phyloP scores from a whole-genome alignment of 345 rosid species.

The Corchorus olitorius region DNA sequence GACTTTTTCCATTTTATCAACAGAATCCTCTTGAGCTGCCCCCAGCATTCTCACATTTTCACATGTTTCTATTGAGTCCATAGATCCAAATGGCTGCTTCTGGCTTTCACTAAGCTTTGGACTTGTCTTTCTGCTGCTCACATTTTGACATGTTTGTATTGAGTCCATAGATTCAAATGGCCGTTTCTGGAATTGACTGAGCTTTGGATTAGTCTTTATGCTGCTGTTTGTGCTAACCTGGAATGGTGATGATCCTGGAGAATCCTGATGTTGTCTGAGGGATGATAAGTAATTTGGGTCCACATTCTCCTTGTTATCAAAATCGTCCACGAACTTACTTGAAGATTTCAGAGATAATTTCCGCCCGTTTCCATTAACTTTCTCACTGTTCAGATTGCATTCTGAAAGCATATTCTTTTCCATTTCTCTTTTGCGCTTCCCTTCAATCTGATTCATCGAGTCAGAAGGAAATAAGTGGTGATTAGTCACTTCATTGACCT shows the following conservation, averaged over 20 bases:
- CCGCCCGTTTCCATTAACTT: slow-evolving; percentile 27
- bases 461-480: slow-evolving; percentile 6
- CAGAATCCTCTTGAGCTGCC: background rate
- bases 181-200: slow-evolving; percentile 3
- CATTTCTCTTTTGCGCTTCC: slow-evolving; percentile 28
- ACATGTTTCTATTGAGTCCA: slow-evolving; percentile 12
- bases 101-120: slow-evolving; percentile 10
- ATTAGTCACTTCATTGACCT: slow-evolving; percentile 24
- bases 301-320: slow-evolving; percentile 19
- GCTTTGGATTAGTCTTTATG: slow-evolving; percentile 18
- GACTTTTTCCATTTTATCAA: background rate
- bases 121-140: no score
- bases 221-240: slow-evolving; percentile 4
- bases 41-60: slow-evolving; percentile 1
- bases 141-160: slow-evolving; percentile 16
- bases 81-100: slow-evolving; percentile 9
- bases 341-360: slow-evolving; percentile 41
- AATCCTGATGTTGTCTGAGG: background rate
- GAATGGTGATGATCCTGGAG: slow-evolving; percentile 10
- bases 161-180: background rate
- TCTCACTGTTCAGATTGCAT: slow-evolving; percentile 16
- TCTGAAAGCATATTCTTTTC: slow-evolving; percentile 28
- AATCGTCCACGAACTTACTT: slow-evolving; percentile 31
- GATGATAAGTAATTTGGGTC: slow-evolving; percentile 25
- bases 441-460: slow-evolving; percentile 15